phyloP scores from a whole-genome alignment of 306 rosid genomes.

The Malus asiatica region DNA sequence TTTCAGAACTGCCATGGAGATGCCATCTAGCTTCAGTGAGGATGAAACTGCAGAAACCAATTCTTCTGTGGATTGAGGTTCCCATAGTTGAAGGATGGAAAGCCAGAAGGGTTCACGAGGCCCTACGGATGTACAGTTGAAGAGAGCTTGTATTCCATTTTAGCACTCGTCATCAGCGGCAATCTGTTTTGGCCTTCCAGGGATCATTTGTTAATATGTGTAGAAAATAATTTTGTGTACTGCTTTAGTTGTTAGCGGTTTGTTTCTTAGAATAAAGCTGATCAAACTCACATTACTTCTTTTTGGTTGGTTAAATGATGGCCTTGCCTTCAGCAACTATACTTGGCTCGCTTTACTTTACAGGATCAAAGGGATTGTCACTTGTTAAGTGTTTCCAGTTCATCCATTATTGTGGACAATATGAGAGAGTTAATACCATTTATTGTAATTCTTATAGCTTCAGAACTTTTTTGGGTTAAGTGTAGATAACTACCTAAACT shows the following conservation, averaged over 20 bases:
- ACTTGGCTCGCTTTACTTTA: not conserved
- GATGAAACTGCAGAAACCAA: conserved; percentile 83
- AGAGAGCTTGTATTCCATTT: conserved; percentile 14
- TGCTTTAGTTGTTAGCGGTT: not conserved
- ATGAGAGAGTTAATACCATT: too few species aligned
- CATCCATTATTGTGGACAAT: not conserved
- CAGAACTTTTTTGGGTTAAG: too few species aligned
- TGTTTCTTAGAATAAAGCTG: not conserved
- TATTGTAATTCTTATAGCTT: too few species aligned
- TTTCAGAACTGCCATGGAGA: conserved; percentile 59
- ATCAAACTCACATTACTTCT: not conserved
- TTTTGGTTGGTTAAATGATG: not conserved
- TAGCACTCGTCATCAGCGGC: conserved; percentile 17
- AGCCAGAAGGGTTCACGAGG: conserved; percentile 20
- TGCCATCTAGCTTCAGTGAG: conserved; percentile 75
- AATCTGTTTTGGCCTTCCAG: conserved; percentile 20
- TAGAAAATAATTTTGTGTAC: conserved; percentile 9
- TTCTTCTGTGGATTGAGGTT: conserved; percentile 54
- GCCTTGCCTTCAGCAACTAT: not conserved
- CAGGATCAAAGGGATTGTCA: not conserved
- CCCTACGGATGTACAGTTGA: conserved; percentile 43
- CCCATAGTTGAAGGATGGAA: conserved; percentile 11
- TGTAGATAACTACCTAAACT: too few species aligned
- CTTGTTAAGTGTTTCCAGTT: not conserved
- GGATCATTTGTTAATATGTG: conserved; percentile 41